Base-by-base conservation (phyloP, 2,329 filamentous ascomycete genomes). In the Lanzia echinophila region DNA sequence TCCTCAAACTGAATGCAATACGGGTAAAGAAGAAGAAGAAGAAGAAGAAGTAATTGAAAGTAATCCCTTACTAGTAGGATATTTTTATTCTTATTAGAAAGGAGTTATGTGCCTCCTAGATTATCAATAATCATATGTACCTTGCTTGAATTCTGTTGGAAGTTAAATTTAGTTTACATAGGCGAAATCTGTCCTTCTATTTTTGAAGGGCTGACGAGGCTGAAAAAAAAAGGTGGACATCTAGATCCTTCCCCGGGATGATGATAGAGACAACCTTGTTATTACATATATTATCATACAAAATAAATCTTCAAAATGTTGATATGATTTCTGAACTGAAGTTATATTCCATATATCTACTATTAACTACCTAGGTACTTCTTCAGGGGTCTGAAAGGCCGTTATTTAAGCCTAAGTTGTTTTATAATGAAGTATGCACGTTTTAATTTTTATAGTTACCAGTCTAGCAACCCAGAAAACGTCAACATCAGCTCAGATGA, bases 101-200 rank as follows among this genome's bases (percentile, higher is more conserved):
- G 48, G 48, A 53, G 50, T 41, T 19, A 41, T 52, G 11, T 24
- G 45, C 41, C 42, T 47, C 24, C 19, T 22, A 50, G 33, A 41
- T 19, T 17, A 39, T 41, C 33, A 47, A 47, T 53, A 53, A 15
- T 31, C 28, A 31, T n/a, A 36, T 24, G 34, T 52, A 53, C 50
- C 50, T 53, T 53, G 36, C 50, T 53, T 48, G 44, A 42, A 47
- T 32, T 48, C 50, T 38, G 47, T 53, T 53, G 43, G 12, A 44
- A 31, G 19, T 44, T 53, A 53, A 53, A 41, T 47, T 53, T 53
- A 53, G 50, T 53, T 32, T 42, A 39, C 33, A 31, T 17, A 48
- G 31, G 34, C 50, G 50, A 53, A 53, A 53, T 53, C 50, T 53
- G 50, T 53, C 50, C 50, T 53, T 53, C 50, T 53, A 15, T 22